These are phyloP conservation scores for Dicorynia guianensis DNA, from an alignment of 306 rosid genomes.

Conservation along the genomic window DNA sequence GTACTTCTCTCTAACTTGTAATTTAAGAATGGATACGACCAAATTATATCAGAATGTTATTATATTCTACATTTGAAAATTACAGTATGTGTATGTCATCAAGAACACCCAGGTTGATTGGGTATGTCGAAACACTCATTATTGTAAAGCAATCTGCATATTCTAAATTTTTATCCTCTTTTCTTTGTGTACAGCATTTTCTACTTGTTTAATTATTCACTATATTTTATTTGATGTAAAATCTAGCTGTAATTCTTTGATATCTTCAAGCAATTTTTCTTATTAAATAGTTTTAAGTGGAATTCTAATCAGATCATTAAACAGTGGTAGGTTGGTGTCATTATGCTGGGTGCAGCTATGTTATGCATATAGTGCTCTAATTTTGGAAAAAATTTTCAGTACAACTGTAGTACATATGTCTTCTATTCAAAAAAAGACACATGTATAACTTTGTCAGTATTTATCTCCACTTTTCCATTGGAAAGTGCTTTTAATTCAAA, in stretches of 20 bases:
- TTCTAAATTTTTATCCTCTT: neutral
- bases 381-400: too few relatives aligned
- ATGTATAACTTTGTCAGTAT: too few relatives aligned
- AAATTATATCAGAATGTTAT: neutral
- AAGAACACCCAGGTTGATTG: slow-evolving; percentile 4
- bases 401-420: too few relatives aligned
- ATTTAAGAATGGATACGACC: slow-evolving; percentile 11
- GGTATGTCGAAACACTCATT: neutral
- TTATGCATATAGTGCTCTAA: slow-evolving; percentile 18
- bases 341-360: slow-evolving; percentile 29
- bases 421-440: too few relatives aligned
- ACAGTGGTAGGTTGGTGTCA: slow-evolving; percentile 1
- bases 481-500: too few relatives aligned
- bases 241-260: slow-evolving; percentile 24
- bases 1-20: neutral
- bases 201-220: neutral
- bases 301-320: neutral
- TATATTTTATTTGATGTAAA: slow-evolving; percentile 4
- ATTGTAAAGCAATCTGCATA: neutral
- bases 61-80: slow-evolving; percentile 9
- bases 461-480: too few relatives aligned
- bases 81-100: slow-evolving; percentile 6
- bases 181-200: slow-evolving; percentile 12
- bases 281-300: neutral
- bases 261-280: neutral